Percentiles rank a stretch among this genome's conserved stretches.
These are phyloP conservation scores for Penicillium diatomitis DNA, from an alignment of 495 filamentous ascomycete species.

Conservation along the genomic window DNA sequence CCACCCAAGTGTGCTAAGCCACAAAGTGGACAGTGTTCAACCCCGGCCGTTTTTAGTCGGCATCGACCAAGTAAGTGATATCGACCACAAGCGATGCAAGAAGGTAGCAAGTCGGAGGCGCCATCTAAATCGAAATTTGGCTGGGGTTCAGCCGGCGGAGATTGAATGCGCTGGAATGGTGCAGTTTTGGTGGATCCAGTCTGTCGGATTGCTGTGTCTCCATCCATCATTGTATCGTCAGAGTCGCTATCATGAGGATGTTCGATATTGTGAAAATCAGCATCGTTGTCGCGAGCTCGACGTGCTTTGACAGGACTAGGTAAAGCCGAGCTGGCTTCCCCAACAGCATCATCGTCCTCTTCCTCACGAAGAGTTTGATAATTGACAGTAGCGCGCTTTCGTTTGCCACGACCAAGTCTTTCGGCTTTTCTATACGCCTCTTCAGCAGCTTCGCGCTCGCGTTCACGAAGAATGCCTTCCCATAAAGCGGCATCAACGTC, in stretches of 20 bases:
- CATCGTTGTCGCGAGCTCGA: constrained; percentile 23
- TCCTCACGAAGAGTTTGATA: constrained; percentile 19
- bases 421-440: constrained; percentile 57
- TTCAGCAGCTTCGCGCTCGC: constrained; percentile 63
- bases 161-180: constrained; percentile 31
- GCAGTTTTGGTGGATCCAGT: constrained; percentile 5
- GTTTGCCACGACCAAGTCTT: constrained; percentile 74
- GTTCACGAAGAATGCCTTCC: constrained; percentile 78
- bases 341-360: constrained; percentile 9
- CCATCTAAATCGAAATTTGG: constrained; percentile 37
- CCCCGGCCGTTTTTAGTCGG: constrained; percentile 49
- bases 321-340: constrained; percentile 3
- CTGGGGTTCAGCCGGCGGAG: constrained; percentile 5
- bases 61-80: constrained; percentile 49
- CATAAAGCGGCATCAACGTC: constrained; percentile 58
- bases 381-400: constrained; percentile 42
- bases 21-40: constrained; percentile 58
- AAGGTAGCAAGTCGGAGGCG: constrained; percentile 8
- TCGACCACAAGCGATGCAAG: constrained; percentile 47
- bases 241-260: constrained; percentile 18
- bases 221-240: constrained; percentile 9
- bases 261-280: constrained; percentile 21
- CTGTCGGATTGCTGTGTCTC: neutral
- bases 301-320: constrained; percentile 18
- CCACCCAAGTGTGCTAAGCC: constrained; percentile 56